Evolutionary conservation across 352 stramenopile genomes (phyloP).

Genomic region (Globisporangium paroecandrum): DNA sequence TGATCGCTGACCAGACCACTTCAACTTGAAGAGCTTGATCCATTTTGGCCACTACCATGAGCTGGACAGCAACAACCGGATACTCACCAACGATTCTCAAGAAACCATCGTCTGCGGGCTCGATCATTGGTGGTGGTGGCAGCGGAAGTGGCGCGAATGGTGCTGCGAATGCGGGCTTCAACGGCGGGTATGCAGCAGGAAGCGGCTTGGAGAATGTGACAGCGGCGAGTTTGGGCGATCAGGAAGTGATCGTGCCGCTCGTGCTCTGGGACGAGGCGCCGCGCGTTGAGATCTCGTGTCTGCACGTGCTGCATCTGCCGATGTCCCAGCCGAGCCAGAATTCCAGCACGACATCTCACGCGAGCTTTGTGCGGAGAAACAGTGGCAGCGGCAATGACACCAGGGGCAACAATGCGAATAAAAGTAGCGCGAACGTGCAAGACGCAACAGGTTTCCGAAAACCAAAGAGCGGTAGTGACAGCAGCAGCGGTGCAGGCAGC

Average conservation of each 20-base stretch:
- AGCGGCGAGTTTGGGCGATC: neutral
- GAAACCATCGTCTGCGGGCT: slow-evolving; percentile 18
- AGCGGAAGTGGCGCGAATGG: neutral
- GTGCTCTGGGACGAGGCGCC: slow-evolving; percentile 68
- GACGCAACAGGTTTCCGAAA: neutral
- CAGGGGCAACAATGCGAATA: slow-evolving; percentile 1
- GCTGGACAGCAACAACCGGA: slow-evolving; percentile 22
- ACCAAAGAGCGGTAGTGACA: neutral
- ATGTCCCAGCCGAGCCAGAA: slow-evolving; percentile 66
- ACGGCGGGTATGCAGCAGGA: neutral
- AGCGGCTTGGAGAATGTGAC: slow-evolving; percentile 2
- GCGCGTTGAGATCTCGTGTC: slow-evolving; percentile 40
- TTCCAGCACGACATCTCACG: slow-evolving; percentile 36
- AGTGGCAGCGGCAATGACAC: slow-evolving; percentile 4
- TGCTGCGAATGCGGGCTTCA: neutral
- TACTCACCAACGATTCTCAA: slow-evolving; percentile 24
- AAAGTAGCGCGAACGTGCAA: neutral
- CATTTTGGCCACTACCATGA: slow-evolving; percentile 16
- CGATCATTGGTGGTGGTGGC: slow-evolving; percentile 3
- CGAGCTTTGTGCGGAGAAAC: slow-evolving; percentile 24
- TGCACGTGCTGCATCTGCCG: slow-evolving; percentile 69
- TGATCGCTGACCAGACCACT: slow-evolving; percentile 4
- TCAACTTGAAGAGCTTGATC: slow-evolving; percentile 12
- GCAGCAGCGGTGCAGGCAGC: neutral
- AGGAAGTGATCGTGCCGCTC: slow-evolving; percentile 60